phyloP scores from a whole-genome alignment of 306 rosid species.

The Prunus davidiana region DNA sequence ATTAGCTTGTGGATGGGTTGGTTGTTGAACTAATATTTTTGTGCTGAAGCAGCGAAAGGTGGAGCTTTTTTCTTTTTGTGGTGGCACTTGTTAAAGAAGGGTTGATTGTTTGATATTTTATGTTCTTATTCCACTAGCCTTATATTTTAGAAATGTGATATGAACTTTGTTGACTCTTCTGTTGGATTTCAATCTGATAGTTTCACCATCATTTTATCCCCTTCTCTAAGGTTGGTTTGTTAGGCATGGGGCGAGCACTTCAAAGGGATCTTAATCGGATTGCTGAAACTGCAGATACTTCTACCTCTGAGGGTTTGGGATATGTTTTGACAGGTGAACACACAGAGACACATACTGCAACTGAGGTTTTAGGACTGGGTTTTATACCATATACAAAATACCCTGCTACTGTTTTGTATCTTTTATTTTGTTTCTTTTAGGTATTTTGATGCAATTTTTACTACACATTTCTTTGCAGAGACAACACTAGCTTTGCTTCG shows the following conservation, averaged over 20 bases:
- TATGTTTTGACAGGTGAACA: conserved; percentile 80
- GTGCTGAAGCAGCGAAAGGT: neutral
- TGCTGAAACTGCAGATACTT: conserved; percentile 88
- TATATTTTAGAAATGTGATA: neutral
- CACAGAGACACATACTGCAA: neutral
- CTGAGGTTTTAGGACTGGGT: neutral
- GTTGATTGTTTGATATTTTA: neutral
- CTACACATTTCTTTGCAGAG: conserved; percentile 52
- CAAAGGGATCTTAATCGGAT: conserved; percentile 90
- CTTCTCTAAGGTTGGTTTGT: conserved; percentile 72
- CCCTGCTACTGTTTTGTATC: neutral
- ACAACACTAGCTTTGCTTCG: conserved; percentile 87
- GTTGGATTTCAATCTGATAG: conserved; percentile 11
- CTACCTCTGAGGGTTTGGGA: conserved; percentile 75
- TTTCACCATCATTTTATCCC: conserved; percentile 2
- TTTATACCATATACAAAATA: neutral
- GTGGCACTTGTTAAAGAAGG: neutral
- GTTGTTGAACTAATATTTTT: neutral
- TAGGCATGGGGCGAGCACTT: conserved; percentile 84
- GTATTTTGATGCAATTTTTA: conserved; percentile 23
- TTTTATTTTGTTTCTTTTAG: neutral
- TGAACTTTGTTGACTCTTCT: conserved; percentile 7
- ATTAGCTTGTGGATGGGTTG: neutral
- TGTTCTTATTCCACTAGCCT: neutral
- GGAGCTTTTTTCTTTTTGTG: neutral